These are phyloP conservation scores for Combretum micranthum DNA, from an alignment of 345 rosid species.

Conservation along the genomic window DNA sequence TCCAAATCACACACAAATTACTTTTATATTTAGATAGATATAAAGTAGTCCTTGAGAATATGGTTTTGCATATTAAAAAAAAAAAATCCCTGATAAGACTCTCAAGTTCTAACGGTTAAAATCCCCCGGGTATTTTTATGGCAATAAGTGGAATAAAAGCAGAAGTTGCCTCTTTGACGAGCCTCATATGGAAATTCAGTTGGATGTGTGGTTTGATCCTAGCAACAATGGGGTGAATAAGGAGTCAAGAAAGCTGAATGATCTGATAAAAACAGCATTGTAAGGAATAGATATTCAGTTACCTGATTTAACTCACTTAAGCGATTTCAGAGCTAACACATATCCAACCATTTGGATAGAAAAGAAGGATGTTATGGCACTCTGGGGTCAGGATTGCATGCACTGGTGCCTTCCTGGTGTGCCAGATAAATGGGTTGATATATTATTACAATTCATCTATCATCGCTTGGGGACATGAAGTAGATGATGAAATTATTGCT, in stretches of 20 bases:
- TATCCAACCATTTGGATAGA: conserved; percentile 95
- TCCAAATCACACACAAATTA: no score
- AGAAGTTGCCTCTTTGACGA: conserved; percentile 79
- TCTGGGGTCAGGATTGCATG: conserved; percentile 99
- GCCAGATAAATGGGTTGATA: conserved; percentile 91
- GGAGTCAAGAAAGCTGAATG: conserved; percentile 71
- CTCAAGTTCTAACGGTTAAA: conserved; percentile 90
- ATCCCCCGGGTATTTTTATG: conserved; percentile 85
- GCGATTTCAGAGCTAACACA: conserved; percentile 91
- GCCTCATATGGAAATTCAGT: conserved; percentile 65
- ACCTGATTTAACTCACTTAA: conserved; percentile 67
- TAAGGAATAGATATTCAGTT: conserved; percentile 41
- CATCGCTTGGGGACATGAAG: conserved; percentile 20
- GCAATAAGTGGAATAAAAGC: conserved; percentile 92
- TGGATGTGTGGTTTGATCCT: conserved; percentile 92
- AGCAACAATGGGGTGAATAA: conserved; percentile 76
- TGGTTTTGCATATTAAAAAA: conserved; percentile 58
- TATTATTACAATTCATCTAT: conserved; percentile 47
- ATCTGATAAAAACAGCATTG: conserved; percentile 36
- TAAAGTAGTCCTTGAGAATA: conserved; percentile 64
- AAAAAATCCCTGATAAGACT: conserved; percentile 48
- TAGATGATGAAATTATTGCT: neutral
- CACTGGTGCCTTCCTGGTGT: conserved; percentile 99
- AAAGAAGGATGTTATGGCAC: conserved; percentile 75
- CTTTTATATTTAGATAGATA: conserved; percentile 74